Evolutionary conservation across 805 yeast genomes (phyloP).

Genomic region (Komagataella phaffii): DNA sequence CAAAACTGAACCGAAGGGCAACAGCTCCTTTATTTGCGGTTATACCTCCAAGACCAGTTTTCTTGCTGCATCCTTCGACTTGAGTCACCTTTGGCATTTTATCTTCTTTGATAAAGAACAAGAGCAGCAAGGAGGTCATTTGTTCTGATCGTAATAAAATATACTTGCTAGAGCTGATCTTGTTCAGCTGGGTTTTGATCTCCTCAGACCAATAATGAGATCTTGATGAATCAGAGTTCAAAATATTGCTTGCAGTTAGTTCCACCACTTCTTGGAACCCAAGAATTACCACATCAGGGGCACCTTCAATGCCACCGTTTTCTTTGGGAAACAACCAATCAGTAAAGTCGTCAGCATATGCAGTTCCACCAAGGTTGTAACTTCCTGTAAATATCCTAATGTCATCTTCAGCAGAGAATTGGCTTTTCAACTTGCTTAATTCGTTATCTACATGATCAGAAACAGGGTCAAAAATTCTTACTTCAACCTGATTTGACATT

Average conservation of each 20-base stretch:
- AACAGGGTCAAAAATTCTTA: conserved; percentile 75
- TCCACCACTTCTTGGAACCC: conserved; percentile 95
- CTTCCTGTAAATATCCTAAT: conserved; percentile 72
- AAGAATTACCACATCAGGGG: conserved; percentile 75
- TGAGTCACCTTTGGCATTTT: conserved; percentile 43
- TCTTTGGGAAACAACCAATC: conserved; percentile 74
- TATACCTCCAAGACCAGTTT: conserved; percentile 94
- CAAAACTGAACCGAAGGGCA: conserved; percentile 77
- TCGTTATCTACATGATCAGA: conserved; percentile 70
- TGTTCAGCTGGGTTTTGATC: conserved; percentile 49
- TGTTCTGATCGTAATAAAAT: conserved; percentile 62
- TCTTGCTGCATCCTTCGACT: conserved; percentile 90
- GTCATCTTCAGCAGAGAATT: conserved; percentile 47
- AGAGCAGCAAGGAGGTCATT: conserved; percentile 53
- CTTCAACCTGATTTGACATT: conserved; percentile 56
- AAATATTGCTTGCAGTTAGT: conserved; percentile 78
- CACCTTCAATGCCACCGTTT: conserved; percentile 28
- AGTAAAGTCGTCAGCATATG: conserved; percentile 39
- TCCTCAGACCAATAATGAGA: conserved; percentile 68
- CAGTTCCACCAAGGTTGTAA: conserved; percentile 73
- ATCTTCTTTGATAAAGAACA: conserved; percentile 46
- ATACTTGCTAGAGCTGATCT: conserved; percentile 22
- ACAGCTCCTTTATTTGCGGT: conserved; percentile 96
- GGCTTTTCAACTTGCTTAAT: conserved; percentile 30
- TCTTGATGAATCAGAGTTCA: conserved; percentile 73